A percentile compares a stretch with the other conserved stretches of the same genome.
phyloP scores from a whole-genome alignment of 1,284 basidiomycete species.

The Hemileia vastatrix region DNA sequence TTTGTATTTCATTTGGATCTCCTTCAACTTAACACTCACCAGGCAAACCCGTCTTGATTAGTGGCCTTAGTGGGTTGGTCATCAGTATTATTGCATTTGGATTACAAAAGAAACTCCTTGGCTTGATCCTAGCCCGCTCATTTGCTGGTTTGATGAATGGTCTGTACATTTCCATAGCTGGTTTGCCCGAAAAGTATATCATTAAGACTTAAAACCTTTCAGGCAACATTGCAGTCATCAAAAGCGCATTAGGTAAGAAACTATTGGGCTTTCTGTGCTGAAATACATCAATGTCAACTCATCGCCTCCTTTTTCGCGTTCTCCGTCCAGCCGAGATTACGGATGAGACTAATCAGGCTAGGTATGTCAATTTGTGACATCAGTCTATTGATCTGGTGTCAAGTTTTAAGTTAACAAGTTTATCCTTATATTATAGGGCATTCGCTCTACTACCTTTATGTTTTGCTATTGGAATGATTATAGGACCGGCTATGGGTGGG shows the following conservation, averaged over 20 bases:
- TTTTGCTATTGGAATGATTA: background rate
- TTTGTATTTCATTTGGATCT: too few species aligned
- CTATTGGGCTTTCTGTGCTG: background rate
- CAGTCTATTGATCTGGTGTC: too few species aligned
- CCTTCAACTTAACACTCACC: too few species aligned
- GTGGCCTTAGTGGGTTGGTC: background rate
- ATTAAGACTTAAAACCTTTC: background rate
- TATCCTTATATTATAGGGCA: background rate
- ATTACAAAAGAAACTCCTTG: background rate
- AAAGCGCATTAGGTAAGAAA: background rate
- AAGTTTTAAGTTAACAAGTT: too few species aligned
- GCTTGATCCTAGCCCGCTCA: background rate
- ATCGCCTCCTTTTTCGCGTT: background rate
- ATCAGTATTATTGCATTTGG: slow-evolving; percentile 6
- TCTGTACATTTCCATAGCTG: background rate
- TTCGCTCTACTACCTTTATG: slow-evolving; percentile 1
- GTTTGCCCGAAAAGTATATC: background rate
- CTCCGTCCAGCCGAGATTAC: slow-evolving; percentile 2
- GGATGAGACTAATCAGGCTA: slow-evolving; percentile 5
- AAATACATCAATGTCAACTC: background rate
- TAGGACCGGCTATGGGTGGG: slow-evolving; percentile 6
- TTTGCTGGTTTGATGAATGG: slow-evolving; percentile 9
- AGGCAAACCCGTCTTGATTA: slow-evolving; percentile 5
- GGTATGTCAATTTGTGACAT: too few species aligned
- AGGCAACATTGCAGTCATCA: slow-evolving; percentile 8